A percentile compares a stretch with the other conserved stretches of the same genome.
Conservation (phyloP, 345 rosid genomes). For the Syzygium oleosum region DNA sequence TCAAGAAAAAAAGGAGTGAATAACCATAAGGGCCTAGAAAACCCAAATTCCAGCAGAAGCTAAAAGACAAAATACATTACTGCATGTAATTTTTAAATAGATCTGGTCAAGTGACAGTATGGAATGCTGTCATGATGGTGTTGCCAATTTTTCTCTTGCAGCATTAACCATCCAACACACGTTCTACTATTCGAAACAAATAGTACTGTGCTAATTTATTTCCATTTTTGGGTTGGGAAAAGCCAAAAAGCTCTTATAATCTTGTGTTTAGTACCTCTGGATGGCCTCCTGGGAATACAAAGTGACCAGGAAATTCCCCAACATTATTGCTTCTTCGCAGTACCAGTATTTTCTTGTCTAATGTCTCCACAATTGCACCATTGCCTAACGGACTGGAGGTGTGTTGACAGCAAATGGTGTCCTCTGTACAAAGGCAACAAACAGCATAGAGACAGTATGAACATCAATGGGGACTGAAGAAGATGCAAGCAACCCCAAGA, state of each 20-base stretch:
- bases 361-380: constrained; percentile 68
- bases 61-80: not conserved
- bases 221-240: not conserved
- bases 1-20: not conserved
- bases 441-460: not conserved
- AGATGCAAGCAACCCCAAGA: not conserved
- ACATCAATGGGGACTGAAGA: not conserved
- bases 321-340: constrained; percentile 78
- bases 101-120: not conserved
- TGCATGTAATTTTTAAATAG: not conserved
- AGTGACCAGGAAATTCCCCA: constrained; percentile 90
- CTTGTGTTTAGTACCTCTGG: constrained; percentile 52
- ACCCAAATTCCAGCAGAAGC: not conserved
- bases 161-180: not conserved
- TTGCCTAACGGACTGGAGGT: constrained; percentile 82
- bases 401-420: constrained; percentile 52
- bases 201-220: not conserved
- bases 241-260: not conserved
- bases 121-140: not conserved
- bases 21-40: constrained; percentile 4
- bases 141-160: not conserved
- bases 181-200: not conserved
- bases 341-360: constrained; percentile 60
- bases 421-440: constrained; percentile 33
- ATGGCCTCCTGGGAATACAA: constrained; percentile 91